A percentile compares a stretch with the other conserved stretches of the same genome.
Evolutionary conservation across 139 green algal species (phyloP).

Genomic region (Asterochloris sp.): DNA sequence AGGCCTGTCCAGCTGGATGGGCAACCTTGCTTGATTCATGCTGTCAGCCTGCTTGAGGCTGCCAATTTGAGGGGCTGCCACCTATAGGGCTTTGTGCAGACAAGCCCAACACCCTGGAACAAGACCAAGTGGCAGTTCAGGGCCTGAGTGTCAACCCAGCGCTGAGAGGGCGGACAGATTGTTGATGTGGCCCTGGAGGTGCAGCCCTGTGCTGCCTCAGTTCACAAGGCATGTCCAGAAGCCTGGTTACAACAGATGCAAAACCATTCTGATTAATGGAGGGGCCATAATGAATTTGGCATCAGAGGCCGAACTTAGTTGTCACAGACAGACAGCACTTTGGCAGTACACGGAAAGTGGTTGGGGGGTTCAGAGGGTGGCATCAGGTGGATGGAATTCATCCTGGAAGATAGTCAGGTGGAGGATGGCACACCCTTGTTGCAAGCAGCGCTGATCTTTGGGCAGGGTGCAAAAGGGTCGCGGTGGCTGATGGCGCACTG

Average conservation of each 20-base stretch:
- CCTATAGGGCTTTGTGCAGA: neutral
- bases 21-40: neutral
- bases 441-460: slow-evolving; percentile 46
- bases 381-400: too few relatives aligned
- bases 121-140: neutral
- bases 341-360: neutral
- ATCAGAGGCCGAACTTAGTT: neutral
- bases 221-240: too few relatives aligned
- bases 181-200: too few relatives aligned
- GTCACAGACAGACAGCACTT: neutral
- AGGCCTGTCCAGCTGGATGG: neutral
- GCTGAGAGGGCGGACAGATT: too few relatives aligned
- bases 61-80: too few relatives aligned
- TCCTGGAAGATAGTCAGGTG: too few relatives aligned
- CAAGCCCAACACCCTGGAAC: neutral
- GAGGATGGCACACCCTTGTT: too few relatives aligned
- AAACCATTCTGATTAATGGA: neutral
- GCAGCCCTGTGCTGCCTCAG: too few relatives aligned
- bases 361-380: neutral
- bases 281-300: neutral
- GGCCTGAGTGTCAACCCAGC: too few relatives aligned
- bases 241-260: too few relatives aligned
- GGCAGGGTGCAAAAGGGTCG: slow-evolving; percentile 27
- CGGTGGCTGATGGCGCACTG: slow-evolving; percentile 16
- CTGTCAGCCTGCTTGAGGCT: neutral